Conservation (phyloP, 2,329 filamentous ascomycete species). For the Exophiala sp. region DNA sequence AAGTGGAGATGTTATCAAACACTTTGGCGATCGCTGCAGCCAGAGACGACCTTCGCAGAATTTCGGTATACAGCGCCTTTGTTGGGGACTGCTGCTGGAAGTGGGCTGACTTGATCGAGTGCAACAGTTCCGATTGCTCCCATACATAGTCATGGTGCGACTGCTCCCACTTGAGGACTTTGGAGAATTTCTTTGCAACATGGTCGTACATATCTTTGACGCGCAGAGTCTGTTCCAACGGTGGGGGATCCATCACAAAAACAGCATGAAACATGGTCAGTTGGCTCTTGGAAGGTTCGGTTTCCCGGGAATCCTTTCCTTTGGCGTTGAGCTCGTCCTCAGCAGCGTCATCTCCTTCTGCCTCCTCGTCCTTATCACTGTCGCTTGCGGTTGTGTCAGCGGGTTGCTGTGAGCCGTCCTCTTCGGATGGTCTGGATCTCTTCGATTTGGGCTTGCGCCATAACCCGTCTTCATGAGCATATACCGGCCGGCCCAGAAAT, state of each 20-base stretch:
- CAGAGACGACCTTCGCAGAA: slow-evolving; percentile 62
- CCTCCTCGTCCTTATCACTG: slow-evolving; percentile 16
- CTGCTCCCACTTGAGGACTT: slow-evolving; percentile 87
- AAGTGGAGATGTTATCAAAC: slow-evolving; percentile 72
- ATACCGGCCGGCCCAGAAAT: slow-evolving; percentile 77
- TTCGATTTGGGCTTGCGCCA: slow-evolving; percentile 55
- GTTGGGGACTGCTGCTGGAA: slow-evolving; percentile 16
- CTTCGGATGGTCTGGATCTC: slow-evolving; percentile 31
- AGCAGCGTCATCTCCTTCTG: slow-evolving; percentile 4
- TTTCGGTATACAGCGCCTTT: slow-evolving; percentile 36
- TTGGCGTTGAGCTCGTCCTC: background rate
- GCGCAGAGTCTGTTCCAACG: slow-evolving; percentile 65
- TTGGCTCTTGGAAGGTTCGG: slow-evolving; percentile 42
- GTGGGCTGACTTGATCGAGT: slow-evolving; percentile 58
- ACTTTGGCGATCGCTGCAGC: slow-evolving; percentile 77
- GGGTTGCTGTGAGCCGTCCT: slow-evolving; percentile 30
- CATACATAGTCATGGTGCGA: slow-evolving; percentile 84
- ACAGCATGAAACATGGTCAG: slow-evolving; percentile 99
- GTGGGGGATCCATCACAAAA: slow-evolving; percentile 77
- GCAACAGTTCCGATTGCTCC: slow-evolving; percentile 78
- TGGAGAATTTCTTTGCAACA: slow-evolving; percentile 86
- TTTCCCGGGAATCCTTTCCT: background rate
- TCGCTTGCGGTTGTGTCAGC: slow-evolving; percentile 22
- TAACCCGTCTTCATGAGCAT: slow-evolving; percentile 68
- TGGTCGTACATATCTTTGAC: slow-evolving; percentile 80